phyloP scores from a whole-genome alignment of 2,329 filamentous ascomycete species.

The Colletotrichum euphorbiae region DNA sequence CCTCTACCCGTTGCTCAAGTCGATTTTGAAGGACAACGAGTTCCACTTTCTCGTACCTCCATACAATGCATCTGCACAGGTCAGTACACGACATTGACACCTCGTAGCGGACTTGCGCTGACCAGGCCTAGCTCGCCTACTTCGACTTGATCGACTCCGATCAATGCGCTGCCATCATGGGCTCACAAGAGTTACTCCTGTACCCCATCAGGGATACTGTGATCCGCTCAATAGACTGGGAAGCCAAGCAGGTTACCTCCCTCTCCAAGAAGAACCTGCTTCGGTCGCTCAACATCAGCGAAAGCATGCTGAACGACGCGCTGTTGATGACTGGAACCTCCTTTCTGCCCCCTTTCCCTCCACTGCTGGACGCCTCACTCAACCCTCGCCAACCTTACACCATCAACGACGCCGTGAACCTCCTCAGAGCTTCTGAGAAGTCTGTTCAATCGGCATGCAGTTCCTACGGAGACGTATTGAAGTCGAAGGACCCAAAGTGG shows the following conservation, averaged over 20 bases:
- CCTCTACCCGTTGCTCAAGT: slow-evolving; percentile 82
- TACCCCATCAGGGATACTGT: slow-evolving; percentile 86
- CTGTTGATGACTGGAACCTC: slow-evolving; percentile 85
- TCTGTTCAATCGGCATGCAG: slow-evolving; percentile 79
- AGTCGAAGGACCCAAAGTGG: slow-evolving; percentile 79
- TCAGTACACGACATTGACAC: slow-evolving; percentile 52
- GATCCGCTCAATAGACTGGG: slow-evolving; percentile 75
- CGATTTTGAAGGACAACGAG: slow-evolving; percentile 74
- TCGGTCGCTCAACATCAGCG: slow-evolving; percentile 72
- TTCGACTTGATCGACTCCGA: slow-evolving; percentile 75
- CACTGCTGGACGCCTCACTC: slow-evolving; percentile 71
- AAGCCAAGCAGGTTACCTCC: slow-evolving; percentile 70
- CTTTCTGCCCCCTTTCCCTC: slow-evolving; percentile 83
- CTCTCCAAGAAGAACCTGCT: slow-evolving; percentile 77
- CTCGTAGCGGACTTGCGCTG: slow-evolving; percentile 43
- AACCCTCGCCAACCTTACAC: slow-evolving; percentile 68
- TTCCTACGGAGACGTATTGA: slow-evolving; percentile 82
- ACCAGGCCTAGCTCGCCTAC: slow-evolving; percentile 74
- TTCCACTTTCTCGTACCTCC: slow-evolving; percentile 86
- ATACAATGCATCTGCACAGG: slow-evolving; percentile 89
- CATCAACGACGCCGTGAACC: slow-evolving; percentile 81
- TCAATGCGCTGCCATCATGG: slow-evolving; percentile 82
- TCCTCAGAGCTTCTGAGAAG: slow-evolving; percentile 78
- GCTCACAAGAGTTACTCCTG: slow-evolving; percentile 84
- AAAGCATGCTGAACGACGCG: slow-evolving; percentile 84